phyloP scores from a whole-genome alignment of 306 rosid genomes.

The Morella rubra region DNA sequence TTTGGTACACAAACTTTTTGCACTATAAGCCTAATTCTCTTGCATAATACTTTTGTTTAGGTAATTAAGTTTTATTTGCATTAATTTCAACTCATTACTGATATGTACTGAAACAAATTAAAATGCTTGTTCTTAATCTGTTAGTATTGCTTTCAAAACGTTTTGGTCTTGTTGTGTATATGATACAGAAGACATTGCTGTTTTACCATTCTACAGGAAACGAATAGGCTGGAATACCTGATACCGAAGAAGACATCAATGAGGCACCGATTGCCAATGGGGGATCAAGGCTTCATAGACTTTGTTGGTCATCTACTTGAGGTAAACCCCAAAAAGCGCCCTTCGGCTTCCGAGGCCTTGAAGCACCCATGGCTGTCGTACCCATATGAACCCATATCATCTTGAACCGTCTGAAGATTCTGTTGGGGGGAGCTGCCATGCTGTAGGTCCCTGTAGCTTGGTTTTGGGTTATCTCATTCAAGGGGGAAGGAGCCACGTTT shows the following conservation, averaged over 20 bases:
- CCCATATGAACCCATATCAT: constrained; percentile 96
- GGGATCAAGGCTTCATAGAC: constrained; percentile 96
- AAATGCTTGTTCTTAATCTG: constrained; percentile 1
- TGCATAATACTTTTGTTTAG: not conserved
- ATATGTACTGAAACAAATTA: not conserved
- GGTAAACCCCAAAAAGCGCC: constrained; percentile 92
- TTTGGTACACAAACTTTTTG: not conserved
- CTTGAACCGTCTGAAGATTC: constrained; percentile 45
- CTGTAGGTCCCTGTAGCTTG: constrained; percentile 33
- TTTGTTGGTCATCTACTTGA: constrained; percentile 85
- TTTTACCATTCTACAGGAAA: constrained; percentile 55
- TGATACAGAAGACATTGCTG: constrained; percentile 10
- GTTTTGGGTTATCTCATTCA: constrained; percentile 25
- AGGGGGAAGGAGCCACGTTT: constrained; percentile 37
- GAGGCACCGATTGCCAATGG: constrained; percentile 97
- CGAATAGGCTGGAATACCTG: constrained; percentile 84
- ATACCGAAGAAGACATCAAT: constrained; percentile 94
- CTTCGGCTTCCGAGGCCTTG: constrained; percentile 89
- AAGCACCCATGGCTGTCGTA: constrained; percentile 97
- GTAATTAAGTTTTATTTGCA: not conserved
- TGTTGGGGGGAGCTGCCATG: constrained; percentile 15
- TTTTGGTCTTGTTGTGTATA: constrained; percentile 14
- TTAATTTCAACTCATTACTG: not conserved
- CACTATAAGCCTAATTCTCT: not conserved
- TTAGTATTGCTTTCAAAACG: constrained; percentile 11